Conservation (phyloP, 768 basidiomycete species). For the Fistulinella prunicolor region DNA sequence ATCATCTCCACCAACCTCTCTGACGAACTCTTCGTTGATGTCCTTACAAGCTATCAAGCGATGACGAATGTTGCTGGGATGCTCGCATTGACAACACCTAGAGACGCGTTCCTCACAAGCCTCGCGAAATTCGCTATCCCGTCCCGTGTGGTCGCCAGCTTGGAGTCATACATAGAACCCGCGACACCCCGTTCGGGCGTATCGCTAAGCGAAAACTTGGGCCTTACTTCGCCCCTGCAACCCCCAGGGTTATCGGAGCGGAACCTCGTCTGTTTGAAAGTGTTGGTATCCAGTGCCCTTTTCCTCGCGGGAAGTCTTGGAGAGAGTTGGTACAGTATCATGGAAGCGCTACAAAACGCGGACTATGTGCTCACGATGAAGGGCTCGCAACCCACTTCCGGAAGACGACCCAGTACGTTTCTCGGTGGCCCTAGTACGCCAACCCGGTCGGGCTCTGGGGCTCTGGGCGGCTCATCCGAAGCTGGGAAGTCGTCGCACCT, state of each 20-base stretch:
- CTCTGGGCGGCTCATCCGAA: constrained; percentile 12
- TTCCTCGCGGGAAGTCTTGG: constrained; percentile 84
- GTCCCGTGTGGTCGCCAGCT: constrained; percentile 77
- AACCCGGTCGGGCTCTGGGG: constrained; percentile 40
- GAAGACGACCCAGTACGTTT: constrained; percentile 33
- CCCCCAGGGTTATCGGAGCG: constrained; percentile 81
- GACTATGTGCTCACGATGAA: constrained; percentile 83
- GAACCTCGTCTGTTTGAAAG: constrained; percentile 88
- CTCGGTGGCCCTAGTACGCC: constrained; percentile 34
- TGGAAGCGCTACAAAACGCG: constrained; percentile 92
- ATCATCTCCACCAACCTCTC: constrained; percentile 88
- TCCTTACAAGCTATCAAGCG: constrained; percentile 76
- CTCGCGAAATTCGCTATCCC: constrained; percentile 95
- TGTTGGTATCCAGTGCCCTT: constrained; percentile 70
- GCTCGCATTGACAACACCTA: constrained; percentile 79
- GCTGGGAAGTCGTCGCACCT: constrained; percentile 17
- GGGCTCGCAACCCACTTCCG: constrained; percentile 36
- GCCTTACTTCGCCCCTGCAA: constrained; percentile 48
- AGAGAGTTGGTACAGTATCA: constrained; percentile 88
- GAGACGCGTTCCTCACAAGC: constrained; percentile 89
- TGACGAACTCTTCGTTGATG: constrained; percentile 87
- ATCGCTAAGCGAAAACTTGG: constrained; percentile 64
- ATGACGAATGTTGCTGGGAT: constrained; percentile 88
- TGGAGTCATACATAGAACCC: constrained; percentile 59
- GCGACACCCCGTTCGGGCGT: constrained; percentile 59